Evolutionary conservation across 2,329 filamentous ascomycete species (phyloP).

Genomic region (Achaetomium macrosporum): DNA sequence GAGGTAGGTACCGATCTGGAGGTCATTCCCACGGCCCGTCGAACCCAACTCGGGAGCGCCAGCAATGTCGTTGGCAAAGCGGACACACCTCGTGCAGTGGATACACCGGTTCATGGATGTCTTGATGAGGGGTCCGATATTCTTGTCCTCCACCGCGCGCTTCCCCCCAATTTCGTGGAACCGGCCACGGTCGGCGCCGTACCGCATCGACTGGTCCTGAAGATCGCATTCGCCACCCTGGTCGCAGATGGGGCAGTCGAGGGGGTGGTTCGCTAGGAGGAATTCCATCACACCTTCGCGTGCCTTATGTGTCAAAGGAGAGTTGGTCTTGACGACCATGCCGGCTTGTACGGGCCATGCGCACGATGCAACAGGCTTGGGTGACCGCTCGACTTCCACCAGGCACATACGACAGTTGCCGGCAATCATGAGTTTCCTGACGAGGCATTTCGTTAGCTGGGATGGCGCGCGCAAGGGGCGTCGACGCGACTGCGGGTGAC

Average conservation of each 20-base stretch:
- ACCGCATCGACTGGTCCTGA: slow-evolving; percentile 99
- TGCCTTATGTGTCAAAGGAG: slow-evolving; percentile 92
- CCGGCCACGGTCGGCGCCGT: slow-evolving; percentile 88
- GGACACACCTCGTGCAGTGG: slow-evolving; percentile 95
- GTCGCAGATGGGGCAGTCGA: slow-evolving; percentile 97
- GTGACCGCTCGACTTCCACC: slow-evolving; percentile 93
- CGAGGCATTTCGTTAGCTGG: slow-evolving; percentile 36
- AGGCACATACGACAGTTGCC: slow-evolving; percentile 99
- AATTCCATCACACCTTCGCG: slow-evolving; percentile 99
- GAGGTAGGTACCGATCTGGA: slow-evolving; percentile 97
- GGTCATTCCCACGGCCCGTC: slow-evolving; percentile 88
- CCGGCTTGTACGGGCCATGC: slow-evolving; percentile 98
- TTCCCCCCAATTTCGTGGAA: slow-evolving; percentile 97
- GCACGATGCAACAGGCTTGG: slow-evolving; percentile 96
- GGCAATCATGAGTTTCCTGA: slow-evolving; percentile 93
- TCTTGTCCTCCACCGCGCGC: slow-evolving; percentile 98
- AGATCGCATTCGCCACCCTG: slow-evolving; percentile 99
- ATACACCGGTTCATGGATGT: slow-evolving; percentile 99
- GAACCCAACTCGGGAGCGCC: slow-evolving; percentile 94
- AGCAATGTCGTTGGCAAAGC: slow-evolving; percentile 95
- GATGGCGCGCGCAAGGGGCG: slow-evolving; percentile 21
- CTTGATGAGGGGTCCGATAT: slow-evolving; percentile 96
- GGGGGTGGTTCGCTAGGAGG: slow-evolving; percentile 87
- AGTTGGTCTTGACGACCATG: slow-evolving; percentile 99
- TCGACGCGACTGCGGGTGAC: slow-evolving; percentile 32